Evolutionary conservation across 2,329 filamentous ascomycete genomes (phyloP), one percentile per base, ranked within the genome.

Genomic region (Rhynchosporium secalis): DNA sequence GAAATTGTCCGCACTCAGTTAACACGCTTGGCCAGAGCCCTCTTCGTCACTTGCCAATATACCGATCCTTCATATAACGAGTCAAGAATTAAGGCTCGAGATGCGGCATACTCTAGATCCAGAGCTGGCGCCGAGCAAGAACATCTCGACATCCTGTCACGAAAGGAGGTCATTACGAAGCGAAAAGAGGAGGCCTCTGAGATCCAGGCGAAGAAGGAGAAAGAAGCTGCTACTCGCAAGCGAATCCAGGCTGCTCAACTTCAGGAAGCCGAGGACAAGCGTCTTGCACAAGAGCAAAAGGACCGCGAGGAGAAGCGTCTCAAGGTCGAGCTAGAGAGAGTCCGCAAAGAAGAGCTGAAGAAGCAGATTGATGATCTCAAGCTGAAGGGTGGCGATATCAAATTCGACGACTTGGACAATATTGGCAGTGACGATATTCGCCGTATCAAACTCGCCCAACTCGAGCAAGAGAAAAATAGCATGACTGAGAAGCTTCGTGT

Each of bases 391-490:
- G 78, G 87, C 48, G 83, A 88, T 68, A 28, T 97, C 20, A 88
- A 92, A 71, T 78, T 91, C 61, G 88, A 90, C 61, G 87, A 97
- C 71, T 82, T 97, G 60, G 89, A 95, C 66, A 91, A 91, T 68
- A 84, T 97, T 62, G 93, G 98, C 77, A 91, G 88, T 76, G 92
- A 92, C 77, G 88, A 89, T 67, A 90, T 99, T 71, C 93, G 95
- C 75, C 89, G 91, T 70, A 89, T 99, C 80, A 98, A 98, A 83
- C 85, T 99, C 62, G 90, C 91, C 65, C 94, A 96, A 78, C 86
- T 99, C 10, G 95, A 98, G 80, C 93, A 94, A 71, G 95, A 98
- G 82, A 99, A 98, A 88, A 96, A 94, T 73, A 92, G 95, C 74
- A 87, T 97, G 69, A 91, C 90, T 67, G 92, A 97, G 78, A 92